These are phyloP conservation scores for Sinapis alba DNA, from an alignment of 441 rosid genomes.

Conservation along the genomic window DNA sequence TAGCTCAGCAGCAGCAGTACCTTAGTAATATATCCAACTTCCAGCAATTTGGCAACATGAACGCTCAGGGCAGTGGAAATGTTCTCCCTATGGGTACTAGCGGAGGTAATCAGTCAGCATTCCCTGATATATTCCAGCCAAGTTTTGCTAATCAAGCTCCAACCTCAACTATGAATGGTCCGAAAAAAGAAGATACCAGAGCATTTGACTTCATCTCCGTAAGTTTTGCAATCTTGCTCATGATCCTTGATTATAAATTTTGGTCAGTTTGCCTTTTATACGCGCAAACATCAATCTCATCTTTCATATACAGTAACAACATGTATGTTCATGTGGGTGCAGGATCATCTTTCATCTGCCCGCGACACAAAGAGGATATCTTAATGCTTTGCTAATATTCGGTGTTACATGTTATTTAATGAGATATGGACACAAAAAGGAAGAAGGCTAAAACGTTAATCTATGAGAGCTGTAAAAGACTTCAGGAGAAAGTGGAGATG, in stretches of 20 bases:
- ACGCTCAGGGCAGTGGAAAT: conserved; percentile 52
- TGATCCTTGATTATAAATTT: conserved; percentile 4
- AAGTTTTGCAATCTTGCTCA: conserved; percentile 45
- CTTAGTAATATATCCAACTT: conserved; percentile 78
- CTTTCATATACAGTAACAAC: conserved; percentile 8
- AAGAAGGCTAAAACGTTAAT: conserved; percentile 16
- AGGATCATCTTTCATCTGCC: conserved; percentile 91
- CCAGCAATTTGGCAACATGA: conserved; percentile 67
- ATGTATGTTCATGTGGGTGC: conserved; percentile 40
- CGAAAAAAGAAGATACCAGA: conserved; percentile 84
- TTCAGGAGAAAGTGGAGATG: not conserved
- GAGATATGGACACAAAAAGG: conserved; percentile 24
- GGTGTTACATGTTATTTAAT: conserved; percentile 21
- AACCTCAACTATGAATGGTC: conserved; percentile 56
- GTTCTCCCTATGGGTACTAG: conserved; percentile 41
- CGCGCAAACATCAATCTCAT: no score
- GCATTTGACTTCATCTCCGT: conserved; percentile 98
- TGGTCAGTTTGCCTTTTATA: no score
- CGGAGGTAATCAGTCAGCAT: conserved; percentile 55
- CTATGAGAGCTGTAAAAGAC: conserved; percentile 10
- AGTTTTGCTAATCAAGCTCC: conserved; percentile 64
- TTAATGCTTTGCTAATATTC: conserved; percentile 33
- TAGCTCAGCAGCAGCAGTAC: conserved; percentile 86
- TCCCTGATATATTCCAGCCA: conserved; percentile 90
- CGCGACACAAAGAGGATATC: conserved; percentile 76